Percentiles rank a stretch among this genome's conserved stretches.
These are phyloP conservation scores for Lavandula angustifolia DNA, from an alignment of 257 asterid species.

Conservation along the genomic window DNA sequence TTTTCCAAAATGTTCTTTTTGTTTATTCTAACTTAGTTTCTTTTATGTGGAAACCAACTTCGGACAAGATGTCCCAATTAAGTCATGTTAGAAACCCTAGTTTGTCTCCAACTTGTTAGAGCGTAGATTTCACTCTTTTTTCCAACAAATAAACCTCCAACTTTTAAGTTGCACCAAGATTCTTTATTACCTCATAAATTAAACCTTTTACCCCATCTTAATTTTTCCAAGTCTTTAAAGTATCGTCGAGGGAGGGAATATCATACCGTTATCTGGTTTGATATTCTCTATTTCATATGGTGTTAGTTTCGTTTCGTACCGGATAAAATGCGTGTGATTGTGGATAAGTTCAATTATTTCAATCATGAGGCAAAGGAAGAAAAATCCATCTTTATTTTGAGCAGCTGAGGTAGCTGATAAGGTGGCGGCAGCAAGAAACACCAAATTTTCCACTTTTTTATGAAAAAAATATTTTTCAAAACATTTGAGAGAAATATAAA, in stretches of 20 bases:
- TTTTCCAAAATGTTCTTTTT: no score
- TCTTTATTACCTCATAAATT: conserved; percentile 25
- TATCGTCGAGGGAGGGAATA: conserved; percentile 10
- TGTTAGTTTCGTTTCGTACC: no score
- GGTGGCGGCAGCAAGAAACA: conserved; percentile 41
- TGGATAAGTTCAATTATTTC: conserved; percentile 18
- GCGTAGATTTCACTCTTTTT: conserved; percentile 37
- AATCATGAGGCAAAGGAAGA: conserved; percentile 9
- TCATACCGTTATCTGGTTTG: neutral
- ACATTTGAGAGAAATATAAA: neutral
- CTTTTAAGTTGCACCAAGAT: conserved; percentile 28
- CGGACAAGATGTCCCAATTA: conserved; percentile 21
- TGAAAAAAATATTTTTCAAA: neutral
- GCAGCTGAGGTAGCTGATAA: conserved; percentile 31
- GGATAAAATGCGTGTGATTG: no score
- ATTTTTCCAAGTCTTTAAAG: conserved; percentile 31
- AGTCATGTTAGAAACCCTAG: conserved; percentile 23
- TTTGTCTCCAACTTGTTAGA: conserved; percentile 40
- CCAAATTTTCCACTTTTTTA: conserved; percentile 25
- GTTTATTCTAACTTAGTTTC: neutral
- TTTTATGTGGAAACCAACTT: conserved; percentile 31
- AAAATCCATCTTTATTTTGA: conserved; percentile 26
- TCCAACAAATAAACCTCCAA: conserved; percentile 17
- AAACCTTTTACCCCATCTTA: conserved; percentile 5
- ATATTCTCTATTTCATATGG: neutral